phyloP scores from a whole-genome alignment of 768 basidiomycete genomes.

The Podaxis pistillaris region DNA sequence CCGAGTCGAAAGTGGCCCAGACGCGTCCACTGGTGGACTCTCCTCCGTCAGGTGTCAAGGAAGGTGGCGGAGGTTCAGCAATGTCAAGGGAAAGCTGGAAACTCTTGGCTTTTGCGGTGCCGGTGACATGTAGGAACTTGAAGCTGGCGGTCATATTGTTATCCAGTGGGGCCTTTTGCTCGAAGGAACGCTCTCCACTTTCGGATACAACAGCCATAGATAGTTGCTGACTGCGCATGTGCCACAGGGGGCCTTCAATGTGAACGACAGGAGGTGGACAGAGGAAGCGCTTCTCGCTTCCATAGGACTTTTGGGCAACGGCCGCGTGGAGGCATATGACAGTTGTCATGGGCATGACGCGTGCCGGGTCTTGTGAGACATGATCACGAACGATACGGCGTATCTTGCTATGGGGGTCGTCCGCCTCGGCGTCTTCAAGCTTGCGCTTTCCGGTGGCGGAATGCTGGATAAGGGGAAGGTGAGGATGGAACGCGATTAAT shows the following conservation, averaged over 20 bases:
- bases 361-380: conserved; percentile 70
- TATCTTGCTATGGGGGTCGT: conserved; percentile 75
- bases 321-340: conserved; percentile 89
- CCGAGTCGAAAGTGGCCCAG: conserved; percentile 92
- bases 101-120: conserved; percentile 86
- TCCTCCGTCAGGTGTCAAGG: conserved; percentile 42
- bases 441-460: conserved; percentile 69
- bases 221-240: conserved; percentile 77
- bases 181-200: conserved; percentile 77
- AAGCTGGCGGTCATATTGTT: conserved; percentile 85
- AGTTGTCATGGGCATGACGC: conserved; percentile 86
- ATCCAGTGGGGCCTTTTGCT: conserved; percentile 82
- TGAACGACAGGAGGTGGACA: conserved; percentile 93
- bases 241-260: conserved; percentile 86
- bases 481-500: background rate
- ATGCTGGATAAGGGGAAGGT: conserved; percentile 15
- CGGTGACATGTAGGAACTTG: conserved; percentile 88
- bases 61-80: conserved; percentile 64
- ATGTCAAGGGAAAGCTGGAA: conserved; percentile 86
- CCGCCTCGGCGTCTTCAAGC: conserved; percentile 61
- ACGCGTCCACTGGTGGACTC: conserved; percentile 59
- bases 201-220: conserved; percentile 87
- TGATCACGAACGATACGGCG: conserved; percentile 83
- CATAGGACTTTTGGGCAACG: conserved; percentile 95
- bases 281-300: conserved; percentile 92